Conservation (phyloP, 371 early-diverging fungal species). For the Apophysomyces ossiformis region DNA sequence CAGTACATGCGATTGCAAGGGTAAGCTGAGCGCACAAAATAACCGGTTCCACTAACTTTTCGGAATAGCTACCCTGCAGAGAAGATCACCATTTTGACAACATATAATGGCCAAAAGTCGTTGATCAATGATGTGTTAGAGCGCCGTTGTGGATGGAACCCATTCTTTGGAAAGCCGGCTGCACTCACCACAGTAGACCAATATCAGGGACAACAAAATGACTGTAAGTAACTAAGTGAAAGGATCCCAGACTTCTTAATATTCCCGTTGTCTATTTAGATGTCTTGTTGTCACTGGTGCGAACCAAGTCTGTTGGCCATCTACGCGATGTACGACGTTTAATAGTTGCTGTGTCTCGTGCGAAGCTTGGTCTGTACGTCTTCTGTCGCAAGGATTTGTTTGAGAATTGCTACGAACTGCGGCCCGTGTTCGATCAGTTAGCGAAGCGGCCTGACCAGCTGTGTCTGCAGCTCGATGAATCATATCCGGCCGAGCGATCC, state of each 20-base stretch:
- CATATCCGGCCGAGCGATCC: conserved; percentile 47
- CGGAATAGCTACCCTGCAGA: conserved; percentile 74
- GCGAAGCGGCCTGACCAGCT: conserved; percentile 53
- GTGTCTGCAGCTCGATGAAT: conserved; percentile 64
- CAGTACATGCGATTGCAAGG: conserved; percentile 96
- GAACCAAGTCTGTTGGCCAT: conserved; percentile 90
- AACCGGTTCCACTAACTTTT: conserved; percentile 10
- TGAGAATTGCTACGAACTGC: conserved; percentile 76
- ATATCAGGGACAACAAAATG: conserved; percentile 94
- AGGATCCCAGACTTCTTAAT: not conserved
- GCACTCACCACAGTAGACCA: conserved; percentile 90
- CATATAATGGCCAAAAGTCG: conserved; percentile 95
- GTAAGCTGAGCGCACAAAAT: conserved; percentile 15
- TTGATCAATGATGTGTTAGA: conserved; percentile 89
- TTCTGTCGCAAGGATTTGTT: conserved; percentile 80
- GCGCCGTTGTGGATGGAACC: conserved; percentile 83
- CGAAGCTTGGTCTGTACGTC: conserved; percentile 92
- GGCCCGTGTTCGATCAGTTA: conserved; percentile 65
- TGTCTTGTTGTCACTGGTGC: conserved; percentile 92
- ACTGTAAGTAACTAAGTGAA: conserved; percentile 59
- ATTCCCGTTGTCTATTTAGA: conserved; percentile 38
- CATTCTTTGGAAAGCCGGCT: conserved; percentile 76
- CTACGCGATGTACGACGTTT: conserved; percentile 89
- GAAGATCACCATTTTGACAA: conserved; percentile 89
- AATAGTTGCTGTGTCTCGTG: conserved; percentile 91